A percentile compares a stretch with the other conserved stretches of the same genome.
Evolutionary conservation across 176 grass and related monocot genomes (phyloP).

Genomic region (Eleusine indica): DNA sequence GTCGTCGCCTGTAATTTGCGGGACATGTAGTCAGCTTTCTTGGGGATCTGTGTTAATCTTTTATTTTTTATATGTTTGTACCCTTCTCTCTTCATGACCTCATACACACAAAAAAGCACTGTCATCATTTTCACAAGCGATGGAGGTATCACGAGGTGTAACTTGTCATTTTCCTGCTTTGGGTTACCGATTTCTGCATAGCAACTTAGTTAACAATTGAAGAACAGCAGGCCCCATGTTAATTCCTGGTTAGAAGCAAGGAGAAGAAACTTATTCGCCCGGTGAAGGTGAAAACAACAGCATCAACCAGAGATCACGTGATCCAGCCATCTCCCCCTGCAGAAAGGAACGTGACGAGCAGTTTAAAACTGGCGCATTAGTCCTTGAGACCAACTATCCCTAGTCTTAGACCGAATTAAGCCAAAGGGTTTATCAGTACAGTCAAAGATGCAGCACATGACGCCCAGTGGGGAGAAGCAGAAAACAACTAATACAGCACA

Average conservation of each 20-base stretch:
- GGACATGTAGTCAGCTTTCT: neutral
- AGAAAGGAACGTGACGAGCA: constrained; percentile 24
- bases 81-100: neutral
- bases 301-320: constrained; percentile 23
- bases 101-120: neutral
- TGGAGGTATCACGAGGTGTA: neutral
- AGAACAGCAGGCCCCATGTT: neutral
- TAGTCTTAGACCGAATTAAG: constrained; percentile 27
- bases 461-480: constrained; percentile 26
- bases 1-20: neutral
- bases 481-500: constrained; percentile 29
- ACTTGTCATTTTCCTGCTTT: neutral
- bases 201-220: neutral
- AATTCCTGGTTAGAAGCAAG: neutral
- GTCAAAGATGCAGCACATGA: constrained; percentile 66
- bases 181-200: neutral
- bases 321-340: constrained; percentile 1
- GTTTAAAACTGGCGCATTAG: constrained; percentile 20
- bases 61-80: neutral
- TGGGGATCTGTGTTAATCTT: neutral
- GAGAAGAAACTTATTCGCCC: constrained; percentile 7
- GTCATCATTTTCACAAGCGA: neutral
- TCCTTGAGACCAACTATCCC: constrained; percentile 29
- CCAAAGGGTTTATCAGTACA: constrained; percentile 28
- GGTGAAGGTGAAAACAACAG: constrained; percentile 35